These are phyloP conservation scores for Mallotus repandus DNA, from an alignment of 441 rosid species.

Conservation along the genomic window DNA sequence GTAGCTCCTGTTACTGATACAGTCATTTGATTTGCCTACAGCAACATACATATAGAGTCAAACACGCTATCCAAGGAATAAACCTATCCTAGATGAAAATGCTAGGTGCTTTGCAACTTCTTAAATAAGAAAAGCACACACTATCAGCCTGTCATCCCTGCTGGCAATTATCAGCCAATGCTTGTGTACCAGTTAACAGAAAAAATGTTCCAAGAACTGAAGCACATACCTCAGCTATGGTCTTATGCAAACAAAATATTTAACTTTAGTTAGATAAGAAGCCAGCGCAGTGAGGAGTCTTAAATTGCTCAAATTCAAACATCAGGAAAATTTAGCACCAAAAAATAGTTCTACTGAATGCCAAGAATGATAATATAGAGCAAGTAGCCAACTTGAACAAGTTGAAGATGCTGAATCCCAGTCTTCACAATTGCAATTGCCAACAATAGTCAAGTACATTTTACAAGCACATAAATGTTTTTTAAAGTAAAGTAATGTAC, in stretches of 20 bases:
- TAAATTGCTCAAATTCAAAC: neutral
- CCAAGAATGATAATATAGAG: neutral
- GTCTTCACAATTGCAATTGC: neutral
- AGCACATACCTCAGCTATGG: neutral
- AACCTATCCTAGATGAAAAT: constrained; percentile 5
- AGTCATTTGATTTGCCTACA: constrained; percentile 62
- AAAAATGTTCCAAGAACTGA: neutral
- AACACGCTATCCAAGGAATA: constrained; percentile 17
- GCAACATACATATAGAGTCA: constrained; percentile 24
- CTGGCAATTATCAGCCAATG: neutral
- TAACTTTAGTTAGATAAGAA: neutral
- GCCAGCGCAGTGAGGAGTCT: neutral
- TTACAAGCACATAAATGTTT: neutral
- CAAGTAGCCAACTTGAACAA: too few species aligned
- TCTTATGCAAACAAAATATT: neutral
- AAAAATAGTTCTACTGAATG: neutral
- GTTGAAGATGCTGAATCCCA: neutral
- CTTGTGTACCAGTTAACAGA: neutral
- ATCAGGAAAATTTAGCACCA: neutral
- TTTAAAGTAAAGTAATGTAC: constrained; percentile 4
- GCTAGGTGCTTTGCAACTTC: neutral
- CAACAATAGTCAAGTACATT: neutral
- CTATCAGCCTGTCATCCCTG: neutral
- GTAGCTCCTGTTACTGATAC: constrained; percentile 94
- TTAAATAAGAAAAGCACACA: too few species aligned